Percentiles rank a stretch among this genome's conserved stretches.
These are phyloP conservation scores for Neoboletus subvelutipes DNA, from an alignment of 768 basidiomycete species.

Conservation along the genomic window DNA sequence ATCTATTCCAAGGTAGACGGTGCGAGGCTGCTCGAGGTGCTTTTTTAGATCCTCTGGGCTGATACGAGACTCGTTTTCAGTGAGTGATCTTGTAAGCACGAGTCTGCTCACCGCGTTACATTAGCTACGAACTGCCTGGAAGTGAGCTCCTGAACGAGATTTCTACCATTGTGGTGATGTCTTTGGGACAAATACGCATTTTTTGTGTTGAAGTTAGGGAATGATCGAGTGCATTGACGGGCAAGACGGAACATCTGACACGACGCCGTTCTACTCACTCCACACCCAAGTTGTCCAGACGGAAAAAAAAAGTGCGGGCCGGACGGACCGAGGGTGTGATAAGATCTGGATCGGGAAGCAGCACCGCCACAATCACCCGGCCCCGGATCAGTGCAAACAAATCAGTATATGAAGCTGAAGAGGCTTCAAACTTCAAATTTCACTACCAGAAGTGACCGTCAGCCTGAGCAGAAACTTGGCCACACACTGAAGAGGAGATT, in stretches of 20 bases:
- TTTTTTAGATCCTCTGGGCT: slow-evolving; percentile 44
- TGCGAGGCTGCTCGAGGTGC: slow-evolving; percentile 41
- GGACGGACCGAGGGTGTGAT: slow-evolving; percentile 10
- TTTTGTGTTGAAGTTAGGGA: not conserved
- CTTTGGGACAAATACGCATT: slow-evolving; percentile 1
- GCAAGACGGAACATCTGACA: slow-evolving; percentile 23
- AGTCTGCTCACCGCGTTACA: slow-evolving; percentile 34
- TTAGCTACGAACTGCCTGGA: slow-evolving; percentile 36
- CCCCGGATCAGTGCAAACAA: not conserved
- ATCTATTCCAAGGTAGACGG: slow-evolving; percentile 87
- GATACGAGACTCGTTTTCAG: slow-evolving; percentile 4
- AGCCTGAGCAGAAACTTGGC: not conserved
- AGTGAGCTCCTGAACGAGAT: slow-evolving; percentile 34
- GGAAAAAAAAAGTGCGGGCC: slow-evolving; percentile 10
- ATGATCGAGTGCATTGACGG: slow-evolving; percentile 17
- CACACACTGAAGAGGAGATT: no score
- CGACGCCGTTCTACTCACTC: not conserved
- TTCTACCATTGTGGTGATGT: slow-evolving; percentile 19
- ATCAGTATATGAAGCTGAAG: not conserved
- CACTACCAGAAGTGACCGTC: not conserved
- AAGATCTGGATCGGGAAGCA: no score
- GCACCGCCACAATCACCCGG: slow-evolving; percentile 14
- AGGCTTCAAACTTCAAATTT: no score
- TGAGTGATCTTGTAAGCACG: not conserved
- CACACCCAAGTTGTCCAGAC: not conserved